A percentile compares a stretch with the other conserved stretches of the same genome.
Evolutionary conservation across 2,329 filamentous ascomycete genomes (phyloP).

Genomic region (Pseudocercospora fuligena): DNA sequence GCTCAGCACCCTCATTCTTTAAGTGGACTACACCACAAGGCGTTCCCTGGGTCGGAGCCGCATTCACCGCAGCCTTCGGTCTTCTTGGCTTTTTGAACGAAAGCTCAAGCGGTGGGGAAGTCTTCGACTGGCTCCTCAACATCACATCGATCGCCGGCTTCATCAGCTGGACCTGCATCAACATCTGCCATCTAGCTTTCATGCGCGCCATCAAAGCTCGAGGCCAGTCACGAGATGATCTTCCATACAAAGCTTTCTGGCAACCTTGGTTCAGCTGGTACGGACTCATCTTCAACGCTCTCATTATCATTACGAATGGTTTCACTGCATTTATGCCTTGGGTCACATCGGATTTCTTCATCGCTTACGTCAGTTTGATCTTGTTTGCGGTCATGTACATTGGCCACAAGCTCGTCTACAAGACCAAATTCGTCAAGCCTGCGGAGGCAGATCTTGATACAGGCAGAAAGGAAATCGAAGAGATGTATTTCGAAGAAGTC

Average conservation of each 20-base stretch:
- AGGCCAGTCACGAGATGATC: slow-evolving; percentile 66
- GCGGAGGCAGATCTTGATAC: slow-evolving; percentile 50
- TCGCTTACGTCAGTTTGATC: slow-evolving; percentile 73
- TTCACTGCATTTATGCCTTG: slow-evolving; percentile 78
- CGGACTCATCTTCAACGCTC: slow-evolving; percentile 64
- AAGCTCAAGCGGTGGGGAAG: slow-evolving; percentile 69
- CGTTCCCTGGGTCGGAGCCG: slow-evolving; percentile 76
- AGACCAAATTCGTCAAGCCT: slow-evolving; percentile 47
- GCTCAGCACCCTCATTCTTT: slow-evolving; percentile 58
- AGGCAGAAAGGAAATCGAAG: slow-evolving; percentile 46
- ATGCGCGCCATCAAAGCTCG: slow-evolving; percentile 71
- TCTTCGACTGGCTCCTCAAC: slow-evolving; percentile 74
- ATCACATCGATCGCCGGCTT: slow-evolving; percentile 75
- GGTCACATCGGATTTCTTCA: slow-evolving; percentile 72
- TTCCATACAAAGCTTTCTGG: slow-evolving; percentile 72
- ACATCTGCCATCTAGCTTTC: slow-evolving; percentile 73
- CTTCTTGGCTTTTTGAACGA: slow-evolving; percentile 77
- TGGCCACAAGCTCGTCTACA: slow-evolving; percentile 70
- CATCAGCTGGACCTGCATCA: slow-evolving; percentile 73
- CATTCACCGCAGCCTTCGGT: slow-evolving; percentile 67
- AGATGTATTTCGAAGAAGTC: slow-evolving; percentile 40
- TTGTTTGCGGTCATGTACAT: slow-evolving; percentile 72
- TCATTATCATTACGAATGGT: slow-evolving; percentile 77
- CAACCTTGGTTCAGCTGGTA: slow-evolving; percentile 77
- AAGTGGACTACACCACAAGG: slow-evolving; percentile 64